phyloP scores from a whole-genome alignment of 768 basidiomycete species.

The Dacryopinax spathularia region DNA sequence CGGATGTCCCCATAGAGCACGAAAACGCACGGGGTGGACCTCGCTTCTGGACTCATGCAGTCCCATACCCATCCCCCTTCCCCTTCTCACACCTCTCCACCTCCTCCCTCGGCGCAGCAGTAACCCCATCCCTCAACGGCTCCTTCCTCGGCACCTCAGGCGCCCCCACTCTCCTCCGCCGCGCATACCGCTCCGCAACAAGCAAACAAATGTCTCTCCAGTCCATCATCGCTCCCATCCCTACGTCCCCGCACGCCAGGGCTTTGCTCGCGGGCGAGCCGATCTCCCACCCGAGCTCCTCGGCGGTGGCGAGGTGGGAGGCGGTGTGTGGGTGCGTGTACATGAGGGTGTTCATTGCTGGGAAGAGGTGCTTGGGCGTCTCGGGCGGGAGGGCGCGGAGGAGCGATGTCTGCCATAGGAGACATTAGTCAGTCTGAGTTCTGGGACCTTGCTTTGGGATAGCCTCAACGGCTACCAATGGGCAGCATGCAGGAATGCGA shows the following conservation, averaged over 20 bases:
- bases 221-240: conserved; percentile 89
- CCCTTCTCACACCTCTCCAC: background rate
- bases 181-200: conserved; percentile 18
- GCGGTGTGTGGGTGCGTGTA: conserved; percentile 85
- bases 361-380: conserved; percentile 82
- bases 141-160: conserved; percentile 2
- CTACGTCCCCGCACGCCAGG: conserved; percentile 89
- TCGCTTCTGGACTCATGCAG: conserved; percentile 6
- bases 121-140: conserved; percentile 5
- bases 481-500: background rate
- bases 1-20: no score
- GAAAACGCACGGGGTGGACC: no score
- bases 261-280: conserved; percentile 77
- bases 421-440: no score
- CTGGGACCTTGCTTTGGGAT: no score
- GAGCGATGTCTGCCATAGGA: conserved; percentile 37
- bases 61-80: conserved; percentile 4
- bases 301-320: conserved; percentile 61
- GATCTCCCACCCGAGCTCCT: conserved; percentile 64
- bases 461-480: background rate
- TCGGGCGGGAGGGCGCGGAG: conserved; percentile 69
- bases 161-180: background rate
- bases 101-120: conserved; percentile 3
- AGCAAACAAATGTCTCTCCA: conserved; percentile 64
- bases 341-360: conserved; percentile 99